phyloP scores from a whole-genome alignment of 345 rosid genomes.

The Rhizophora mangle region DNA sequence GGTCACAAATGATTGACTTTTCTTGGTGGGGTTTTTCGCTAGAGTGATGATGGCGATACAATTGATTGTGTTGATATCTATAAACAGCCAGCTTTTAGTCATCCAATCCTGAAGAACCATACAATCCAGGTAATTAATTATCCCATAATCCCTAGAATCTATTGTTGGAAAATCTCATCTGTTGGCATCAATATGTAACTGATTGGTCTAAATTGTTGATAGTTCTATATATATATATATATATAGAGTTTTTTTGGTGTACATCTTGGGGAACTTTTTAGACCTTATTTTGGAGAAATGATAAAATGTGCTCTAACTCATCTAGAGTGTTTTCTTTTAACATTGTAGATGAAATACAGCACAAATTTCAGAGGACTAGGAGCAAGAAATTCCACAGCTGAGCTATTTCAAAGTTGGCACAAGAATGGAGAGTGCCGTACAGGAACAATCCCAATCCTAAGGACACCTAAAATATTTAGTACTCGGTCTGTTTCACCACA shows the following conservation, averaged over 20 bases:
- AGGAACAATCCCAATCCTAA: too few relatives aligned
- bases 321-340: not conserved
- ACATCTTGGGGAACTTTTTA: too few relatives aligned
- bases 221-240: too few relatives aligned
- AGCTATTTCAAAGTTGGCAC: too few relatives aligned
- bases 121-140: constrained; percentile 10
- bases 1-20: not conserved
- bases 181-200: too few relatives aligned
- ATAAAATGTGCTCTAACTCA: not conserved
- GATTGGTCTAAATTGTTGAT: too few relatives aligned
- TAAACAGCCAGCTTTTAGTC: constrained; percentile 34
- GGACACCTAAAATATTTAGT: not conserved
- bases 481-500: not conserved
- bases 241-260: too few relatives aligned
- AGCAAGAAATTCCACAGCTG: too few relatives aligned
- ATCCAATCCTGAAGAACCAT: constrained; percentile 33
- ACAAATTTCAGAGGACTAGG: not conserved
- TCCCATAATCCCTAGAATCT: not conserved
- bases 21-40: not conserved
- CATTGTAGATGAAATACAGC: not conserved
- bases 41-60: constrained; percentile 7
- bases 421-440: too few relatives aligned
- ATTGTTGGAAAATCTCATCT: too few relatives aligned
- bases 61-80: constrained; percentile 31
- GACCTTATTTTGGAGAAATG: not conserved